These are phyloP conservation scores for Grigorovia yakushimaensis DNA, from an alignment of 805 yeast genomes.

Conservation along the genomic window DNA sequence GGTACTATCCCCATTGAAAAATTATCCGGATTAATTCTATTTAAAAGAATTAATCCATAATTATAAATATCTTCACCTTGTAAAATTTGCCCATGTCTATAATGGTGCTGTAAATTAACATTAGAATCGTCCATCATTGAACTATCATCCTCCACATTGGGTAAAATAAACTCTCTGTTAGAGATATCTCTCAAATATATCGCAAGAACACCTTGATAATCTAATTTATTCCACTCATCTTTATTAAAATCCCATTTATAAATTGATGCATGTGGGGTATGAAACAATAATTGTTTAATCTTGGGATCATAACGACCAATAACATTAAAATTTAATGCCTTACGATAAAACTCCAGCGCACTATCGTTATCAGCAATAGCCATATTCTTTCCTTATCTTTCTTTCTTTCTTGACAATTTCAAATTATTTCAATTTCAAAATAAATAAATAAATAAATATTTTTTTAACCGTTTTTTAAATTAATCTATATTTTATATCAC, in stretches of 20 bases:
- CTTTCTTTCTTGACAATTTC: neutral
- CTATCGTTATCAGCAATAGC: neutral
- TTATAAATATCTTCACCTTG: slow-evolving; percentile 37
- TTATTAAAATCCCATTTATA: slow-evolving; percentile 49
- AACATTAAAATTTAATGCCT: slow-evolving; percentile 65
- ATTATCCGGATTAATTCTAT: slow-evolving; percentile 58
- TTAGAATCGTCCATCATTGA: slow-evolving; percentile 2
- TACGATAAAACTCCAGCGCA: slow-evolving; percentile 47
- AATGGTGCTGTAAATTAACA: slow-evolving; percentile 1
- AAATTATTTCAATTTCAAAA: neutral
- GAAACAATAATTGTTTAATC: slow-evolving; percentile 55
- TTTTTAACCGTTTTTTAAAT: neutral
- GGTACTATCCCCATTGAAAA: slow-evolving; percentile 63
- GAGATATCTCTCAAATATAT: slow-evolving; percentile 46
- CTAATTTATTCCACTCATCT: slow-evolving; percentile 63
- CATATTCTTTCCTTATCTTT: neutral
- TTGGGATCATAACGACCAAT: slow-evolving; percentile 68
- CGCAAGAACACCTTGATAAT: slow-evolving; percentile 61
- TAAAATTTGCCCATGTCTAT: slow-evolving; percentile 12
- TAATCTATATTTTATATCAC: neutral
- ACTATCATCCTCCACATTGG: slow-evolving; percentile 8
- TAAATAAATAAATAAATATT: neutral
- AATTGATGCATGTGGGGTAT: slow-evolving; percentile 63
- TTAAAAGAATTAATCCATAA: slow-evolving; percentile 61
- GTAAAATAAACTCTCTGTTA: slow-evolving; percentile 10